phyloP scores from a whole-genome alignment of 768 basidiomycete species.

The Rhizopogon vinicolor region DNA sequence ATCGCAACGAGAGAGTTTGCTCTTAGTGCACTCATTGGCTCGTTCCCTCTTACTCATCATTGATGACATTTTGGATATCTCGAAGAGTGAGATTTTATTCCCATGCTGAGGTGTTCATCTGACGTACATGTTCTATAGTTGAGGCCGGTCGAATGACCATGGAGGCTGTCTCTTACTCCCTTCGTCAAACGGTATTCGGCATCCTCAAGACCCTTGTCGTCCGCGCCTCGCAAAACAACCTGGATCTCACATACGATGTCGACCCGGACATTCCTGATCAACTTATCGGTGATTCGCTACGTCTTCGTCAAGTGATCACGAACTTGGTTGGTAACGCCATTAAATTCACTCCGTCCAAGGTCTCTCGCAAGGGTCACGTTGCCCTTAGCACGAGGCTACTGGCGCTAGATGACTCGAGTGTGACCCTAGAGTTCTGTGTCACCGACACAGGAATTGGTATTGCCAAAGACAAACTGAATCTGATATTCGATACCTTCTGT shows the following conservation, averaged over 20 bases:
- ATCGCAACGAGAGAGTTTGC: slow-evolving; percentile 90
- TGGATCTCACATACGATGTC: slow-evolving; percentile 95
- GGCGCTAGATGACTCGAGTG: slow-evolving; percentile 74
- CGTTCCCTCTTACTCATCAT: slow-evolving; percentile 93
- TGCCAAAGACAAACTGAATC: slow-evolving; percentile 94
- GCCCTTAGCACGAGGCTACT: slow-evolving; percentile 82
- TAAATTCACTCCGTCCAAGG: slow-evolving; percentile 90
- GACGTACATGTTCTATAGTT: slow-evolving; percentile 44
- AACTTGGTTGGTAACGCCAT: slow-evolving; percentile 95
- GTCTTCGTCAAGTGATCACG: slow-evolving; percentile 92
- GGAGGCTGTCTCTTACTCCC: slow-evolving; percentile 97
- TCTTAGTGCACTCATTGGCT: slow-evolving; percentile 93
- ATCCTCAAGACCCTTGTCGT: slow-evolving; percentile 98
- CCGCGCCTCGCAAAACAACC: slow-evolving; percentile 92
- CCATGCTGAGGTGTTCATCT: background rate
- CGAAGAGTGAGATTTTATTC: slow-evolving; percentile 73
- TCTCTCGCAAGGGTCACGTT: slow-evolving; percentile 79
- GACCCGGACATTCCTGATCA: slow-evolving; percentile 96
- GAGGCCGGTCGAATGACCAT: slow-evolving; percentile 99
- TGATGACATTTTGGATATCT: slow-evolving; percentile 99
- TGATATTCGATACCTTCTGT: slow-evolving; percentile 99
- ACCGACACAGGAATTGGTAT: slow-evolving; percentile 98
- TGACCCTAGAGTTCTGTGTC: slow-evolving; percentile 95
- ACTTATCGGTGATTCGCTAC: slow-evolving; percentile 92
- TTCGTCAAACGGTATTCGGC: slow-evolving; percentile 95